Evolutionary conservation across 495 filamentous ascomycete species (phyloP), one percentile per base, ranked within the genome.

Genomic region (Penicillium dipodomyicola): DNA sequence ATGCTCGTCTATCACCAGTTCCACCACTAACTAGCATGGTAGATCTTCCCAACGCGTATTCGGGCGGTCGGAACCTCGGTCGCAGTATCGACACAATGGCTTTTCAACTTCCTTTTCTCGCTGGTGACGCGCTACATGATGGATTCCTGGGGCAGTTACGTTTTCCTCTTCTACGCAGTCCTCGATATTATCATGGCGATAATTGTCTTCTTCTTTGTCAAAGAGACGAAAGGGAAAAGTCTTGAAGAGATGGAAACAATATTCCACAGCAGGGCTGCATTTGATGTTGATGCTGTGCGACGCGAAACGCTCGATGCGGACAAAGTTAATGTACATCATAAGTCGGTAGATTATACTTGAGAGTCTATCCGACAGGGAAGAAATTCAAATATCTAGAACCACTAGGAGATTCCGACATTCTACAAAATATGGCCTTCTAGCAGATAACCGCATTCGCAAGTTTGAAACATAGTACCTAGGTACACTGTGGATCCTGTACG

Each of bases 191-290:
- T 70, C 14, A 81, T 79, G 32, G 77, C 77, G 0, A 14, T 77
- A 1, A 81, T 80, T 76, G 82, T 83, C 5, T 84, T 73, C 67
- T 78, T 85, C 54, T 81, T 77, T 39, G 75, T 87, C 0, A 85
- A 84, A 3, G 86, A 88, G 70, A 89, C 84, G 0, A 80, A 78
- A 6, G 80, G 82, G 0, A 61, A 73, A 39, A 69, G 71, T 53
- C 62, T 80, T 8, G 77, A 80, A 56, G 76, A 79, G 52, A 78
- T 78, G 74, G 73, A 79, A 30, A 67, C 53, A 2, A 64, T 67
- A 6, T 68, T 68, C 54, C 30, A 68, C 56, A 67, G 66, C 35
- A 60, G 44, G 19, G 66, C 66, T 39, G 64, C 64, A 2, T 68
- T 67, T 49, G 64, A 68, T 62, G 58, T 68, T 5, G 61, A 64